phyloP scores from a whole-genome alignment of 495 filamentous ascomycete species.

The Melanomma pulvis-pyrius region DNA sequence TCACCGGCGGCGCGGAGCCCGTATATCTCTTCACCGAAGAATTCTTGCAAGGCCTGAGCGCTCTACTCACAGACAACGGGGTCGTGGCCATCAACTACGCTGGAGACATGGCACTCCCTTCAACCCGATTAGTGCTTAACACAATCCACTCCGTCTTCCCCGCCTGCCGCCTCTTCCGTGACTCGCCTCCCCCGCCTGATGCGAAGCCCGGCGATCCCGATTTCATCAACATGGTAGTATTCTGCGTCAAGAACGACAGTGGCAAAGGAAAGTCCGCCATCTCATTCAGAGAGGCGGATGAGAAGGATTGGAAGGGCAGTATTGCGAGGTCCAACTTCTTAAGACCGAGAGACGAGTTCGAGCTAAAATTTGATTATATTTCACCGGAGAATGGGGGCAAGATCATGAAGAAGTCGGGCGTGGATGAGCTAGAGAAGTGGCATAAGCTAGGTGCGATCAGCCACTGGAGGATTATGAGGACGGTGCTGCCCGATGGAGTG shows the following conservation, averaged over 20 bases:
- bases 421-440: slow-evolving; percentile 63
- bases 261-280: slow-evolving; percentile 45
- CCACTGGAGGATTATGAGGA: slow-evolving; percentile 92
- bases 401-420: slow-evolving; percentile 59
- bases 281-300: slow-evolving; percentile 67
- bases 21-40: slow-evolving; percentile 82
- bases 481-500: slow-evolving; percentile 71
- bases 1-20: slow-evolving; percentile 94
- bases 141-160: slow-evolving; percentile 76
- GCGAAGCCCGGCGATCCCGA: slow-evolving; percentile 50
- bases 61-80: slow-evolving; percentile 74
- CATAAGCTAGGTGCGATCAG: slow-evolving; percentile 74
- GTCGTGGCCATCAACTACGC: slow-evolving; percentile 97
- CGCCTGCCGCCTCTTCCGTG: slow-evolving; percentile 80
- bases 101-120: slow-evolving; percentile 77
- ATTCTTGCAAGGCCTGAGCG: slow-evolving; percentile 69
- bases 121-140: slow-evolving; percentile 63
- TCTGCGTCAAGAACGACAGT: slow-evolving; percentile 60
- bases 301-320: slow-evolving; percentile 72
- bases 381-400: slow-evolving; percentile 45
- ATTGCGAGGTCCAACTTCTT: slow-evolving; percentile 68
- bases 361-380: slow-evolving; percentile 53
- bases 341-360: slow-evolving; percentile 72
- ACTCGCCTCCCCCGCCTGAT: slow-evolving; percentile 58
- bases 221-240: slow-evolving; percentile 91